These are phyloP conservation scores for Chrysophaeum taylorii DNA, from an alignment of 352 stramenopile species.

Conservation along the genomic window DNA sequence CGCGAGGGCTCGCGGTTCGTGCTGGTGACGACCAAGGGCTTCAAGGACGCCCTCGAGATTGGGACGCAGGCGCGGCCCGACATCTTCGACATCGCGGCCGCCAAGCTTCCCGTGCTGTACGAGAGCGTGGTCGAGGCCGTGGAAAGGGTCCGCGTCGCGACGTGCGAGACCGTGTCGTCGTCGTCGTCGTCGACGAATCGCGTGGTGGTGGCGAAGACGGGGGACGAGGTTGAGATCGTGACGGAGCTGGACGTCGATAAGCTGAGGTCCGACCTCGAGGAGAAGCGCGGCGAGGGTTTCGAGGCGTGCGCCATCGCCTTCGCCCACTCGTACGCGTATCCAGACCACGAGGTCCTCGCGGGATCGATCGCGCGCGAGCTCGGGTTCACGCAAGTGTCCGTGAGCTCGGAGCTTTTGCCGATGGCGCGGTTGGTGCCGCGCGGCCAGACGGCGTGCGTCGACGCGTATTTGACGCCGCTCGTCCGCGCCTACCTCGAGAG, in stretches of 20 bases:
- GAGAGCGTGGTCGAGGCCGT: slow-evolving; percentile 91
- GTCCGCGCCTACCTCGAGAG: slow-evolving; percentile 90
- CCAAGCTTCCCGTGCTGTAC: slow-evolving; percentile 70
- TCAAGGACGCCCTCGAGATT: slow-evolving; percentile 92
- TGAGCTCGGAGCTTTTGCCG: slow-evolving; percentile 77
- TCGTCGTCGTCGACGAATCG: slow-evolving; percentile 16
- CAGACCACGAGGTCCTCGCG: slow-evolving; percentile 77
- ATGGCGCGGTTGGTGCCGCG: slow-evolving; percentile 95
- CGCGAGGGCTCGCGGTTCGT: slow-evolving; percentile 83
- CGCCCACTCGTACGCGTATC: slow-evolving; percentile 85
- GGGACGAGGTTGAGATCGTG: slow-evolving; percentile 26
- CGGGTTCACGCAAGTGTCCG: slow-evolving; percentile 80
- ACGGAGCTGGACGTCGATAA: slow-evolving; percentile 14
- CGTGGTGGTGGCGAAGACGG: slow-evolving; percentile 8
- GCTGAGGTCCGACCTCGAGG: neutral
- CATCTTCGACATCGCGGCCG: slow-evolving; percentile 76
- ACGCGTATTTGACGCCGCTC: slow-evolving; percentile 95
- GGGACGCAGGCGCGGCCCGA: slow-evolving; percentile 92
- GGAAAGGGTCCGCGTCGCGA: slow-evolving; percentile 63
- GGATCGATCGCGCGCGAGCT: slow-evolving; percentile 72
- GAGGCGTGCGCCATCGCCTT: slow-evolving; percentile 12
- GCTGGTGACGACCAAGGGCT: slow-evolving; percentile 85
- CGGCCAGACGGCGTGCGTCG: slow-evolving; percentile 87
- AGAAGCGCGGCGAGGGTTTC: neutral
- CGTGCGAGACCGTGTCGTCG: slow-evolving; percentile 16